A percentile compares a stretch with the other conserved stretches of the same genome.
These are phyloP conservation scores for Dorcoceras hygrometricum DNA, from an alignment of 257 asterid species.

Conservation along the genomic window DNA sequence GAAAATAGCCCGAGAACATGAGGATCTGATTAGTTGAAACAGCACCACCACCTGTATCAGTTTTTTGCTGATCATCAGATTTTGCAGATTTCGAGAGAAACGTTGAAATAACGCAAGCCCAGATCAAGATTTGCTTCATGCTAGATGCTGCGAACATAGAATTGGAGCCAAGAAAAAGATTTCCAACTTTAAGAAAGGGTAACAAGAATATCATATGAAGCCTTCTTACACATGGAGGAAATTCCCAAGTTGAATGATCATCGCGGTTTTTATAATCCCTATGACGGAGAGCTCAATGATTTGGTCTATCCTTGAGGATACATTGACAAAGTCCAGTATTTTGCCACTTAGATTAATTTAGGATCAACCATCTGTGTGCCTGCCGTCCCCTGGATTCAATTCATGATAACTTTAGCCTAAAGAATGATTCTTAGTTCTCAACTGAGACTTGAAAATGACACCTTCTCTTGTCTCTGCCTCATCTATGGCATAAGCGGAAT, in stretches of 20 bases:
- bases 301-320: slow-evolving; percentile 4
- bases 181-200: not conserved
- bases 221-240: slow-evolving; percentile 15
- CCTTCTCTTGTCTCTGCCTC: not conserved
- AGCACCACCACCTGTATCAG: slow-evolving; percentile 13
- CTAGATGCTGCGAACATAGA: slow-evolving; percentile 14
- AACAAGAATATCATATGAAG: not conserved
- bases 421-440: slow-evolving; percentile 32
- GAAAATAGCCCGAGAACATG: slow-evolving; percentile 53
- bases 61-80: slow-evolving; percentile 29
- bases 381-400: slow-evolving; percentile 36
- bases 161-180: not conserved
- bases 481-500: slow-evolving; percentile 9
- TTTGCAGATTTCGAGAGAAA: slow-evolving; percentile 21
- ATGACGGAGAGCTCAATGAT: slow-evolving; percentile 35
- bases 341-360: slow-evolving; percentile 7
- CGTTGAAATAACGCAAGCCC: slow-evolving; percentile 30
- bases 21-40: slow-evolving; percentile 46
- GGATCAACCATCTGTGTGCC: slow-evolving; percentile 22
- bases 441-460: slow-evolving; percentile 2
- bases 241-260: slow-evolving; percentile 21
- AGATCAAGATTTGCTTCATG: slow-evolving; percentile 34
- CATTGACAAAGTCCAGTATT: slow-evolving; percentile 22
- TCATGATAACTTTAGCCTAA: slow-evolving; percentile 23
- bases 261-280: slow-evolving; percentile 17